phyloP scores from a whole-genome alignment of 257 asterid species.

The Solanum sparsipilum region DNA sequence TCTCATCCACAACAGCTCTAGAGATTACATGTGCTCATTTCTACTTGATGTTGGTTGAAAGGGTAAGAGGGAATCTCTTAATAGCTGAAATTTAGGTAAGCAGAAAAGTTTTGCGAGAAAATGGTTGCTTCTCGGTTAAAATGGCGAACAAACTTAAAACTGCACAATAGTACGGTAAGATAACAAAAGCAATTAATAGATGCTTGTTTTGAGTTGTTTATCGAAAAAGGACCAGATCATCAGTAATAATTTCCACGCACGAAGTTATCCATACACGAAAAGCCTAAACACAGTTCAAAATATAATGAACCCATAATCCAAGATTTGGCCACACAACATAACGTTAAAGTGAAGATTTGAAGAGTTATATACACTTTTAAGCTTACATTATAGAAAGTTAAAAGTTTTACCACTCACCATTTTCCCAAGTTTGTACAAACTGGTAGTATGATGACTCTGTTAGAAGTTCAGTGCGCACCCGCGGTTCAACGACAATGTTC shows the following conservation, averaged over 20 bases:
- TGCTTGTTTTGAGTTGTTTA: not conserved
- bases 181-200: not conserved
- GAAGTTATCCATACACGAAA: not conserved
- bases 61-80: not conserved
- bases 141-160: not conserved
- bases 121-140: not conserved
- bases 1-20: not conserved
- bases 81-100: not conserved
- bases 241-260: not conserved
- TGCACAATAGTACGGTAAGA: not conserved
- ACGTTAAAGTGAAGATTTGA: not conserved
- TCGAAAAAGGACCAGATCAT: not conserved
- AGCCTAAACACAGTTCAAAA: not conserved
- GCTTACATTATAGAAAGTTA: not conserved
- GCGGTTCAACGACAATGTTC: conserved; percentile 73
- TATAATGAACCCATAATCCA: not conserved
- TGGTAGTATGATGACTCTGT: conserved; percentile 54
- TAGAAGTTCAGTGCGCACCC: conserved; percentile 70
- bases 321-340: not conserved
- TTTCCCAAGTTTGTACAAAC: conserved; percentile 70
- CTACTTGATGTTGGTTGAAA: not conserved
- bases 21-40: not conserved
- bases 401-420: conserved; percentile 34
- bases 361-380: not conserved
- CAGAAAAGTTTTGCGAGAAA: not conserved